phyloP scores from a whole-genome alignment of 768 basidiomycete species.

The Boletus speciosus region DNA sequence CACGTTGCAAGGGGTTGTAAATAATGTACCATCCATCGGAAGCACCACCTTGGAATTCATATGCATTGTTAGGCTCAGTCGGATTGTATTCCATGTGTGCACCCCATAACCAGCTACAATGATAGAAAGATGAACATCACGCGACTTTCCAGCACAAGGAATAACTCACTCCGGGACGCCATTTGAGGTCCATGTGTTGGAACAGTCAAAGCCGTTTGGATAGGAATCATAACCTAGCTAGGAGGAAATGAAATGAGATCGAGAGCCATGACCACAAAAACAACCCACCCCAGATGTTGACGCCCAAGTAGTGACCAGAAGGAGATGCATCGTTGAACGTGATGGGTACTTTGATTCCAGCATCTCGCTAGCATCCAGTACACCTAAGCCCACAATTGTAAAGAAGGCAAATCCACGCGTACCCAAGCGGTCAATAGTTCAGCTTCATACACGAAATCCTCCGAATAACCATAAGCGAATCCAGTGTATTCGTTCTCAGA shows the following conservation, averaged over 20 bases:
- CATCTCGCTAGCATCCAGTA: conserved; percentile 31
- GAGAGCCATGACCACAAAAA: background rate
- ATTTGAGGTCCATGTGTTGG: conserved; percentile 40
- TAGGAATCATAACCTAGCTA: conserved; percentile 31
- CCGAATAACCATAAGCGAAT: conserved; percentile 32
- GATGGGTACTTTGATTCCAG: conserved; percentile 46
- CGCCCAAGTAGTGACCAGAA: conserved; percentile 42
- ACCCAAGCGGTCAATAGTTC: conserved; percentile 33
- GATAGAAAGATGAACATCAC: background rate
- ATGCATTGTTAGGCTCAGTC: conserved; percentile 20
- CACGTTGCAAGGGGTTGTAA: conserved; percentile 19
- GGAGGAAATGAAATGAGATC: background rate
- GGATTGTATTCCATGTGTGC: conserved; percentile 30
- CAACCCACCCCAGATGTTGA: conserved; percentile 47
- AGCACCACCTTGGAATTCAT: conserved; percentile 41
- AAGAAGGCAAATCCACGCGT: background rate
- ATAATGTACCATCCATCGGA: conserved; percentile 51
- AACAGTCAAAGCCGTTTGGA: conserved; percentile 55
- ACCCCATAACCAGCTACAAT: conserved; percentile 36
- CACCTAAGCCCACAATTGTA: background rate
- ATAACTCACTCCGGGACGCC: conserved; percentile 38
- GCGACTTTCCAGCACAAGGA: background rate
- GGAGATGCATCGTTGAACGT: conserved; percentile 48
- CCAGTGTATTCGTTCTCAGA: conserved; percentile 55
- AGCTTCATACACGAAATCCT: conserved; percentile 44